These are phyloP conservation scores for Aspergillus piperis DNA, from an alignment of 2,329 filamentous ascomycete genomes.

Conservation along the genomic window DNA sequence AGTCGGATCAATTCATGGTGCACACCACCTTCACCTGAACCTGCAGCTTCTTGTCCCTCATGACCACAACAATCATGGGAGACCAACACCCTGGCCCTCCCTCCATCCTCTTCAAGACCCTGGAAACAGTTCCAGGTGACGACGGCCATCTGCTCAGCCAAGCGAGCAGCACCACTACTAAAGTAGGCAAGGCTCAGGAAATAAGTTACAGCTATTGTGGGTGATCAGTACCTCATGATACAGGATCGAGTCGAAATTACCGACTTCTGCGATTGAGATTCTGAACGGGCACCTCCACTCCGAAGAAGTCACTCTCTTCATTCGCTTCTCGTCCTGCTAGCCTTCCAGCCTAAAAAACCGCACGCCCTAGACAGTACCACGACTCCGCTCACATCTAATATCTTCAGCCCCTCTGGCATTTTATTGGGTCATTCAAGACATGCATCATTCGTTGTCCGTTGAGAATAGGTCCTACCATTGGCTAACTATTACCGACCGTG, in stretches of 20 bases:
- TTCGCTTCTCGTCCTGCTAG: neutral
- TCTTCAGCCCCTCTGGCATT: slow-evolving; percentile 3
- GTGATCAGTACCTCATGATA: slow-evolving; percentile 13
- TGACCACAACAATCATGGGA: neutral
- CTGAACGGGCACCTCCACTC: slow-evolving; percentile 12
- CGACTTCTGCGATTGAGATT: slow-evolving; percentile 6
- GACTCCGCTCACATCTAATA: neutral
- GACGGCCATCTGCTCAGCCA: neutral
- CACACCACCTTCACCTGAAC: neutral
- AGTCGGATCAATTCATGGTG: neutral
- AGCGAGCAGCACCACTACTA: neutral
- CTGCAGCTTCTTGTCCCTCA: neutral
- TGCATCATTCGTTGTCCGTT: neutral
- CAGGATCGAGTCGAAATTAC: slow-evolving; percentile 11
- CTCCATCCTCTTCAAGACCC: neutral
- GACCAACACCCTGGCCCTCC: neutral
- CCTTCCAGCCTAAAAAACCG: slow-evolving; percentile 4
- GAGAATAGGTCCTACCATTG: neutral
- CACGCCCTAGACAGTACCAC: slow-evolving; percentile 4
- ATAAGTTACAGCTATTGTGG: slow-evolving; percentile 13
- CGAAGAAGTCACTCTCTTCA: neutral
- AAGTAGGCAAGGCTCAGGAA: neutral
- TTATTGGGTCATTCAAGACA: neutral
- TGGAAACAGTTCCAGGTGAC: slow-evolving; percentile 4
- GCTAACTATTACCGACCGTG: neutral